Conservation (phyloP, 441 rosid species). For the Euphorbia schlechtendalii region DNA sequence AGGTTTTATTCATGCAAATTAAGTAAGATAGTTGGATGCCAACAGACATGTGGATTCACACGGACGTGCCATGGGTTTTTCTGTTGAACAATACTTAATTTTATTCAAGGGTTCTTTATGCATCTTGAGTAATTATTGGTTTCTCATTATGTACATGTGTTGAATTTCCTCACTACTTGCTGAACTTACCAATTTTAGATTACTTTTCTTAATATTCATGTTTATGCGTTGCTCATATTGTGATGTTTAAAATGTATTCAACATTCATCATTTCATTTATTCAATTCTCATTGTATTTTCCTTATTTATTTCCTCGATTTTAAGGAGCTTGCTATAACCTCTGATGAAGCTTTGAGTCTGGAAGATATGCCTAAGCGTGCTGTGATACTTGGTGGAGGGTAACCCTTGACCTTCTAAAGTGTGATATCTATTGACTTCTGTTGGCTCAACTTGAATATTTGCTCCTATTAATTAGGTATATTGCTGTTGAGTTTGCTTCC, state of each 20-base stretch:
- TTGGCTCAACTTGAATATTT: conserved; percentile 16
- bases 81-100: background rate
- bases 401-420: conserved; percentile 18
- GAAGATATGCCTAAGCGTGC: conserved; percentile 89
- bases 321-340: conserved; percentile 91
- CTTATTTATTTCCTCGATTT: conserved; percentile 13
- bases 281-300: background rate
- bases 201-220: background rate
- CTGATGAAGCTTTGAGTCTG: conserved; percentile 98
- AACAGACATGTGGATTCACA: background rate
- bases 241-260: background rate
- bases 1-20: no score
- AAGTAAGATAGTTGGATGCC: background rate
- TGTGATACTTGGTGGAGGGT: conserved; percentile 98
- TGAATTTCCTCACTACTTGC: background rate
- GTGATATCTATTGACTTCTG: conserved; percentile 11
- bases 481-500: conserved; percentile 99
- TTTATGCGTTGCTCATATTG: background rate
- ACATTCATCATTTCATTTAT: background rate
- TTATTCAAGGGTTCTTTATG: background rate
- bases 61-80: background rate
- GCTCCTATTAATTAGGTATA: conserved; percentile 47
- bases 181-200: background rate
- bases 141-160: background rate
- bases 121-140: background rate